Evolutionary conservation across 2,329 filamentous ascomycete genomes (phyloP).

Genomic region (Chaetoscypha palmicola): DNA sequence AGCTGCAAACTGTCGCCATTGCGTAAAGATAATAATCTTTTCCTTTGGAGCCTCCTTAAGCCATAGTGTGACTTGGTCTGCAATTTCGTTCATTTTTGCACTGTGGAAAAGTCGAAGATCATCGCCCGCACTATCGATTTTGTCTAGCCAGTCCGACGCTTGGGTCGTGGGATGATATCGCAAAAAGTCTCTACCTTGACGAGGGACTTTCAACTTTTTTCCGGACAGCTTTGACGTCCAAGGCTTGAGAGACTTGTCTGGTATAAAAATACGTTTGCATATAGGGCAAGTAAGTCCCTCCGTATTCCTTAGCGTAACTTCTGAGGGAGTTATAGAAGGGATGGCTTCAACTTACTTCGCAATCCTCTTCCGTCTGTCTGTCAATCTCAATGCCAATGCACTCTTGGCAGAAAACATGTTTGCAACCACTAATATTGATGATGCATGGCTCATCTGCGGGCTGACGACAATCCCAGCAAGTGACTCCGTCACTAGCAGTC

Average conservation of each 20-base stretch:
- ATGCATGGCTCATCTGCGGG: neutral
- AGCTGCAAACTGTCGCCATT: conserved; percentile 44
- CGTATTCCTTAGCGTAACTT: too few relatives aligned
- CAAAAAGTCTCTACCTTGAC: conserved; percentile 1
- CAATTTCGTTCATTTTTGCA: conserved; percentile 31
- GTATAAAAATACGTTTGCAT: neutral
- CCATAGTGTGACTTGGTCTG: conserved; percentile 31
- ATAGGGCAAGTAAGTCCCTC: neutral
- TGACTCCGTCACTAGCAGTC: too few relatives aligned
- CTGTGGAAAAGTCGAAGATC: conserved; percentile 27
- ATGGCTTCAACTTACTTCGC: too few relatives aligned
- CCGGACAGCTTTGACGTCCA: neutral
- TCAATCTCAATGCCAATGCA: conserved; percentile 1
- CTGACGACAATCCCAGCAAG: neutral
- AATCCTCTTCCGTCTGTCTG: neutral
- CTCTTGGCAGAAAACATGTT: neutral
- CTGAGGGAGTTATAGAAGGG: too few relatives aligned
- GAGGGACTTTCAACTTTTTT: neutral
- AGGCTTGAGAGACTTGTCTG: neutral
- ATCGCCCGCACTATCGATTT: conserved; percentile 13
- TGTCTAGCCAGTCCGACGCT: conserved; percentile 7
- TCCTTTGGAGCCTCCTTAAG: conserved; percentile 34
- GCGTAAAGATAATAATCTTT: conserved; percentile 54
- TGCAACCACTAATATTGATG: neutral
- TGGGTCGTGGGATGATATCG: neutral